These are phyloP conservation scores for Sporothrix phasma DNA, from an alignment of 2,329 filamentous ascomycete species.

Conservation along the genomic window DNA sequence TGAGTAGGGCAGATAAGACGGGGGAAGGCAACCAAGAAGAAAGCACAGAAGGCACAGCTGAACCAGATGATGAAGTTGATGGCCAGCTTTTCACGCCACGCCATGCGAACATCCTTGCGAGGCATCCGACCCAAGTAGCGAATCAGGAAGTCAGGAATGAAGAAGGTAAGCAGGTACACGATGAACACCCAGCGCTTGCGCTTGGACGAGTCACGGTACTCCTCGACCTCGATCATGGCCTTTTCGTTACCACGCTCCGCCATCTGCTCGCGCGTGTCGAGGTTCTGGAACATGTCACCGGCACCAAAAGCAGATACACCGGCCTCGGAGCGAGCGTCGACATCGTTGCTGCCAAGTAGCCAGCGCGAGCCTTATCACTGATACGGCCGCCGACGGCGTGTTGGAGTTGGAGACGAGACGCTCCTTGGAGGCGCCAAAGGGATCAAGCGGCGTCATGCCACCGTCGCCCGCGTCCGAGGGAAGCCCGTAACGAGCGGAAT, in stretches of 20 bases:
- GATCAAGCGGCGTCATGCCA: slow-evolving; percentile 45
- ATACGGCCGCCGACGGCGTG: slow-evolving; percentile 43
- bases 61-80: slow-evolving; percentile 98
- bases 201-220: slow-evolving; percentile 62
- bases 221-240: slow-evolving; percentile 82
- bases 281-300: slow-evolving; percentile 96
- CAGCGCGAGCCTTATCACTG: slow-evolving; percentile 61
- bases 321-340: slow-evolving; percentile 82
- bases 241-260: slow-evolving; percentile 91
- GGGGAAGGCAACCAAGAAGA: slow-evolving; percentile 87
- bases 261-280: slow-evolving; percentile 89
- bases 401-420: slow-evolving; percentile 43
- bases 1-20: slow-evolving; percentile 83
- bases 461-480: slow-evolving; percentile 53
- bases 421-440: slow-evolving; percentile 55
- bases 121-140: slow-evolving; percentile 70
- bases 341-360: slow-evolving; percentile 68
- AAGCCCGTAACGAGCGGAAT: slow-evolving; percentile 41
- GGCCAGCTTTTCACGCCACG: slow-evolving; percentile 94
- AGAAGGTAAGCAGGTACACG: slow-evolving; percentile 77
- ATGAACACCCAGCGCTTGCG: slow-evolving; percentile 86
- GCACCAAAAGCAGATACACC: slow-evolving; percentile 82
- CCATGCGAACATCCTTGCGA: slow-evolving; percentile 82
- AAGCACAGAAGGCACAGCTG: slow-evolving; percentile 63
- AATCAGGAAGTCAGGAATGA: slow-evolving; percentile 75